phyloP scores from a whole-genome alignment of 129 eudicot species.

The Oenanthe sinensis region DNA sequence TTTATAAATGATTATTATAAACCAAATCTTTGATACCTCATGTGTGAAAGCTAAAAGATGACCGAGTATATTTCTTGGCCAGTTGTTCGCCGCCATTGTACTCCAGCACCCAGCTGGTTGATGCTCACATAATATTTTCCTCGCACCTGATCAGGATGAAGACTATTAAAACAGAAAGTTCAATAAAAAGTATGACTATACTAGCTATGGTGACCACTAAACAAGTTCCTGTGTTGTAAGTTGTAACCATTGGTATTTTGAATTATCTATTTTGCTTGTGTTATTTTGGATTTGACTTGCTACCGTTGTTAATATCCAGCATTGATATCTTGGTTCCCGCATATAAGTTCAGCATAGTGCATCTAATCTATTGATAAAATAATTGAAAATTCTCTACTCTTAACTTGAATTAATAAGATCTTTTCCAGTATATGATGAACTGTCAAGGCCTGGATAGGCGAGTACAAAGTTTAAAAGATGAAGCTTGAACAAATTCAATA shows the following conservation, averaged over 20 bases:
- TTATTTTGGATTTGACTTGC: neutral
- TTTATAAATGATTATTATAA: no score
- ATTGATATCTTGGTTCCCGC: neutral
- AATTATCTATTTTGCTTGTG: no score
- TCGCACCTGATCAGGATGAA: constrained; percentile 41
- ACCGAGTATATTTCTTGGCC: constrained; percentile 93
- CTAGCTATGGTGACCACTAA: neutral
- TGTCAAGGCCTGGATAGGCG: neutral
- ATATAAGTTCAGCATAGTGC: neutral
- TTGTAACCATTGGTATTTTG: neutral
- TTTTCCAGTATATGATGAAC: neutral
- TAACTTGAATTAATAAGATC: neutral
- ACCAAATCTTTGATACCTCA: constrained; percentile 40
- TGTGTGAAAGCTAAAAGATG: constrained; percentile 76
- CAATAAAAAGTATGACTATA: neutral
- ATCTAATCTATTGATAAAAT: neutral
- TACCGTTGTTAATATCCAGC: neutral
- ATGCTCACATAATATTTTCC: constrained; percentile 69
- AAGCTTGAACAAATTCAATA: neutral
- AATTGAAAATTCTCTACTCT: neutral
- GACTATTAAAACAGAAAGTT: neutral
- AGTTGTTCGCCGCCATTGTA: constrained; percentile 74
- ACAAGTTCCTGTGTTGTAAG: neutral
- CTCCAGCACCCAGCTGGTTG: constrained; percentile 53
- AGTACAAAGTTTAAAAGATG: neutral